Conservation (phyloP, 2,329 filamentous ascomycete genomes). For the Periconia sp. region DNA sequence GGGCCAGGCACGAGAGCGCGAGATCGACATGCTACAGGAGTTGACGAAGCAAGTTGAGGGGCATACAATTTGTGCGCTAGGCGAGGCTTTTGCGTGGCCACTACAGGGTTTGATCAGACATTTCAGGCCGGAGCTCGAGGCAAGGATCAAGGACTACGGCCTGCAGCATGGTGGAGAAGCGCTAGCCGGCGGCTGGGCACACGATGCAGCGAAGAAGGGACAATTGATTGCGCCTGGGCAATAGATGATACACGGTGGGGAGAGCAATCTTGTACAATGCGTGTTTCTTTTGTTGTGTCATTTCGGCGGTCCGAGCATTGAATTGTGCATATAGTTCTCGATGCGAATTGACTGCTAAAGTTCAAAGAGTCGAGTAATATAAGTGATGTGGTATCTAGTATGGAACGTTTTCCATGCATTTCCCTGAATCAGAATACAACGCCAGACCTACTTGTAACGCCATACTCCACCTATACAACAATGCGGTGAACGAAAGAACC, state of each 20-base stretch:
- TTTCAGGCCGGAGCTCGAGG: conserved; percentile 95
- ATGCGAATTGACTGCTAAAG: conserved; percentile 23
- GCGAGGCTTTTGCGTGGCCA: conserved; percentile 98
- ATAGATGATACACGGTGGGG: too few species aligned
- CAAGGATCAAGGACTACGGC: conserved; percentile 82
- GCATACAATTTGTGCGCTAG: conserved; percentile 97
- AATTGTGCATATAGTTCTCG: conserved; percentile 45
- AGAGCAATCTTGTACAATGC: conserved; percentile 34
- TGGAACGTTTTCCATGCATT: too few species aligned
- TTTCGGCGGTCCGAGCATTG: conserved; percentile 25
- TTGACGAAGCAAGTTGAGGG: conserved; percentile 99
- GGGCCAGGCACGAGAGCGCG: conserved; percentile 83
- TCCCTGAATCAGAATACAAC: too few species aligned
- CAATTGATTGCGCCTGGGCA: conserved; percentile 88
- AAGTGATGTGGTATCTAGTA: too few species aligned
- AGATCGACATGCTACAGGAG: conserved; percentile 99
- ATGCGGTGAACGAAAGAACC: too few species aligned
- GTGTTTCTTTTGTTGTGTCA: conserved; percentile 35
- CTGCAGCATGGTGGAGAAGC: conserved; percentile 74
- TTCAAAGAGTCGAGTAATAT: too few species aligned
- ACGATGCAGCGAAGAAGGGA: conserved; percentile 76
- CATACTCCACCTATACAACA: too few species aligned
- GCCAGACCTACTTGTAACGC: too few species aligned
- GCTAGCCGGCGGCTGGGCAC: conserved; percentile 86
- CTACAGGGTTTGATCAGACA: conserved; percentile 98